Base-by-base conservation (phyloP, 2,329 filamentous ascomycete genomes). In the Cadophora malorum region DNA sequence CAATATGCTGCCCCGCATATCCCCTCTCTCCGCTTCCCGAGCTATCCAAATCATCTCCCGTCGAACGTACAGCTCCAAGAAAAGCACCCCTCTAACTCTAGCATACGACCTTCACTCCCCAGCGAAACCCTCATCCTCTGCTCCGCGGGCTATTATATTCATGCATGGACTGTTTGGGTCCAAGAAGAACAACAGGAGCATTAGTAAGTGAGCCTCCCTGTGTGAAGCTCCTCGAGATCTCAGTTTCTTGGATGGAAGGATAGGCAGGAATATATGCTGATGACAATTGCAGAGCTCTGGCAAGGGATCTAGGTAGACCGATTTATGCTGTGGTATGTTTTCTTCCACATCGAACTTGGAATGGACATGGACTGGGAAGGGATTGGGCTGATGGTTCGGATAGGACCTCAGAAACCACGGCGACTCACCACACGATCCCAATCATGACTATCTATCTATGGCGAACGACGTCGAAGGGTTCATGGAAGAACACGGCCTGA, bases 141-240 rank as follows among this genome's bases (percentile, higher is more conserved):
- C 79, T 67, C 79, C 81, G 69, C 76, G 81, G 49, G 92, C 94
- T 1, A 93, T 98, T 71, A 81, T 98, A 70, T 91, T 98, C 73
- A 88, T 98, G 76, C 95, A 98, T 78, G 95, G 96, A 0, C 84
- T 98, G 12, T 97, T 98, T 76, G 95, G 95, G 23, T 97, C 93
- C 47, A 97, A 96, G 82, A 94, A 93, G 82, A 98, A 98, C 79
- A 97, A 97, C 78, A 85, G 94, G 79, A 92, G 87, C 76, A 96
- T 98, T 71, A 96, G 94, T 90, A 97, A 94, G 95, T 97, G 83
- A 76, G 76, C 69, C 55, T 70, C 31, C 21, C 7, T 59, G 70
- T 49, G 47, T 7, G 7, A 41, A 33, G 50, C n/a, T 50, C 16
- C 55, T 41, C 28, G 28, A 52, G 25, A 2, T 14, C 25, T 4